These are phyloP conservation scores for Blastobotrys muscicola DNA, from an alignment of 805 yeast species.

Conservation along the genomic window DNA sequence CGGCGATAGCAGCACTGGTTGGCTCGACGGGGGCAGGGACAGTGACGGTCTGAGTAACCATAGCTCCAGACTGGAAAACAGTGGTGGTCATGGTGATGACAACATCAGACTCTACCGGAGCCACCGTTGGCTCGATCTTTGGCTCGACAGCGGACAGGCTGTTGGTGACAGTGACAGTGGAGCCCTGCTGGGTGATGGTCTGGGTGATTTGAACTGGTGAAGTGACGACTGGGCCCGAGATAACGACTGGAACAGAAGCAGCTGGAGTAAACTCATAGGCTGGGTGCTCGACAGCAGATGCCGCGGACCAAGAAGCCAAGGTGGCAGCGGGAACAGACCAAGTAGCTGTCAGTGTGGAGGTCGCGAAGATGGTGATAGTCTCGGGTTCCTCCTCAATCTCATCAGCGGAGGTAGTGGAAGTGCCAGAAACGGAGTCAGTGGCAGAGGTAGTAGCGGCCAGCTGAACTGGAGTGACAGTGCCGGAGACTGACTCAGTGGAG, in stretches of 20 bases:
- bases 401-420: no score
- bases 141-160: no score
- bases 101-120: neutral
- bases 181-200: no score
- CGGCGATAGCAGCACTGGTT: neutral
- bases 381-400: no score
- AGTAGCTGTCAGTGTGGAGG: slow-evolving; percentile 1
- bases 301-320: no score
- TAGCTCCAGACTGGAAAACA: neutral
- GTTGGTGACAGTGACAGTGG: no score
- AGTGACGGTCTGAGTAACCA: slow-evolving; percentile 1
- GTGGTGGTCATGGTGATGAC: neutral
- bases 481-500: neutral
- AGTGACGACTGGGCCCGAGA: no score
- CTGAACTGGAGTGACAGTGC: neutral
- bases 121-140: no score
- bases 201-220: no score
- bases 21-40: neutral
- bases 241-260: no score
- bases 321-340: slow-evolving; percentile 2
- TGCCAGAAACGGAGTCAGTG: neutral
- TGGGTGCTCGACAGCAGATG: neutral
- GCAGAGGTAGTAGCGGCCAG: neutral
- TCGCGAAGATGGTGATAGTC: neutral
- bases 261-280: no score